A percentile compares a stretch with the other conserved stretches of the same genome.
These are phyloP conservation scores for Kwoniella shandongensis DNA, from an alignment of 768 basidiomycete genomes.

Conservation along the genomic window DNA sequence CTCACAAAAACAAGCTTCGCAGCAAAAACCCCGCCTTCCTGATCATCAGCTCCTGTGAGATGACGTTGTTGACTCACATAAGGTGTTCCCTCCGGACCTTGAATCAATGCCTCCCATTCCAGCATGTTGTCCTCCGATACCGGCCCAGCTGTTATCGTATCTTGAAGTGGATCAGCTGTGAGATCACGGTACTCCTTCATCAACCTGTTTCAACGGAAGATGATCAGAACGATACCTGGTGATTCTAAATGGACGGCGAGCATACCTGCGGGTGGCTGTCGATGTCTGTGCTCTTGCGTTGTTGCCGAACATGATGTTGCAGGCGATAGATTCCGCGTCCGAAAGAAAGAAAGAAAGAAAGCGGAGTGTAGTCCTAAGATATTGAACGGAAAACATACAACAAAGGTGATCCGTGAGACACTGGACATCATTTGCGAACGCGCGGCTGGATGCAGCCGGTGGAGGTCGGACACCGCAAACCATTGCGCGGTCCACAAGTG, in stretches of 20 bases:
- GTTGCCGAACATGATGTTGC: slow-evolving; percentile 34
- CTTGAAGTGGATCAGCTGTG: slow-evolving; percentile 55
- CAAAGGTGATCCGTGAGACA: no score
- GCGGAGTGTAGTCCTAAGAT: no score
- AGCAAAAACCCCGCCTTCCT: slow-evolving; percentile 94
- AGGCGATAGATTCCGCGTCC: neutral
- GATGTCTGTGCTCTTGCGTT: slow-evolving; percentile 42
- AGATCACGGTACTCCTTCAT: slow-evolving; percentile 55
- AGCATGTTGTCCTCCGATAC: slow-evolving; percentile 91
- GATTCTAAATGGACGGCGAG: neutral
- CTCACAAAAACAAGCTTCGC: slow-evolving; percentile 89
- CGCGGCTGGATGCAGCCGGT: neutral
- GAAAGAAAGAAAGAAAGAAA: neutral
- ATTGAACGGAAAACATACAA: no score
- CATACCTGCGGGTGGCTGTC: slow-evolving; percentile 44
- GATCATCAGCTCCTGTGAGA: slow-evolving; percentile 1
- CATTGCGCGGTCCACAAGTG: no score
- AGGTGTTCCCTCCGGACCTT: slow-evolving; percentile 90
- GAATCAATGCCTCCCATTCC: slow-evolving; percentile 92
- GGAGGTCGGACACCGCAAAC: neutral
- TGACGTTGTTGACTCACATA: slow-evolving; percentile 63
- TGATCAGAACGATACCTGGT: neutral
- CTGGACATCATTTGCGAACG: no score
- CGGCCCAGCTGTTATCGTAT: slow-evolving; percentile 92
- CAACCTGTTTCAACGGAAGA: slow-evolving; percentile 35